Base-by-base conservation (phyloP, 306 rosid genomes). In the Phaseolus lunatus region DNA sequence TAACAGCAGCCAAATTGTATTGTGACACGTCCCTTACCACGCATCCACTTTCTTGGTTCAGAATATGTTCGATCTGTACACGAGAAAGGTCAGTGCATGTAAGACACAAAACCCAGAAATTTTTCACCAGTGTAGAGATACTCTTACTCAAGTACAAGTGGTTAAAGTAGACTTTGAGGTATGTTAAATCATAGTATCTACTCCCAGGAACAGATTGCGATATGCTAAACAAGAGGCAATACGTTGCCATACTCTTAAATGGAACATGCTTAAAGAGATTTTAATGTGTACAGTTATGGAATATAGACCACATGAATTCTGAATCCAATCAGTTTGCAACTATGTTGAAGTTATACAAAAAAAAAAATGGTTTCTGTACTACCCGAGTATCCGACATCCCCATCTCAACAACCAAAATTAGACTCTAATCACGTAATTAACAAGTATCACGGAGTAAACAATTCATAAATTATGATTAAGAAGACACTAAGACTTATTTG, bases 1-100 rank as follows among this genome's bases (percentile, higher is more conserved):
- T 91, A 91, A 59, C 91, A 87, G 14, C 96, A 89, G 2, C 91
- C 91, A 86, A 87, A 89, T 71, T 91, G 96, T 37, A 87, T 66
- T 1, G 90, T 89, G 7, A 84, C 89, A 0, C 91, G 85, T 37
- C 96, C 93, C 83, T 91, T 87, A 31, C 91, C 91, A 4, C 89
- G 89, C 90, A 89, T 91, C 93, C 93, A 89, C 82, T 78, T 87
- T 78, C 78, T 82, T 16, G 93, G 93, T 72, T 85, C 85, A 7
- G 90, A 76, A 81, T 85, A 91, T 12, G 93, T 89, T 61, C 85
- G 72, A 19, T 18, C 91, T 91, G 77, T 43, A 39, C 50, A 54
- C 31, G 70, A 62, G 35, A 84, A 72, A 80, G 58, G 13, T 41
- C 4, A 49, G 2, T 14, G 66, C 39, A 45, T 50, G 80, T 52